Evolutionary conservation across 2,329 filamentous ascomycete genomes (phyloP).

Genomic region (Pestalotiopsis sp.): DNA sequence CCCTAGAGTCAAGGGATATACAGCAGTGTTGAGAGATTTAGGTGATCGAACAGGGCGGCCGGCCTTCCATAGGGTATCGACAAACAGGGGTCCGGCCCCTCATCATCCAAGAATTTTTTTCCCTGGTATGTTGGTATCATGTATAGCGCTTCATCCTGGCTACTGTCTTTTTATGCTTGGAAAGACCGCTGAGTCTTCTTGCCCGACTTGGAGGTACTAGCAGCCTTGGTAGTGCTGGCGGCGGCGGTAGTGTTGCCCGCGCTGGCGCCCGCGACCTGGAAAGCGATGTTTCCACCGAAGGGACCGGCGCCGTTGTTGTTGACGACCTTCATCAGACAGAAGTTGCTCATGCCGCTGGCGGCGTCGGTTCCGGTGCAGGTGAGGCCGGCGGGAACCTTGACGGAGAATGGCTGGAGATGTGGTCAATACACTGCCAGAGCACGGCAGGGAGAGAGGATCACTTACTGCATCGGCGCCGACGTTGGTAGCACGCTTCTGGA

Average conservation of each 20-base stretch:
- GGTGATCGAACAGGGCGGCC: no score
- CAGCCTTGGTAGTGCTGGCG: neutral
- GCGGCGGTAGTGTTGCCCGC: neutral
- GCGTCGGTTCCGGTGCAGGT: conserved; percentile 20
- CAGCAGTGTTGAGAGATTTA: no score
- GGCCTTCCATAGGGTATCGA: neutral
- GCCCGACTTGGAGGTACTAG: conserved; percentile 1
- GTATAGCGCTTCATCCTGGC: neutral
- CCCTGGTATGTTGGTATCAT: neutral
- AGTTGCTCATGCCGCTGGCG: conserved; percentile 13
- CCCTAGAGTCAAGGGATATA: no score
- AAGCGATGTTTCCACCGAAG: conserved; percentile 22
- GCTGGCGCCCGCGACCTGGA: conserved; percentile 20
- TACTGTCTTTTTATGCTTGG: neutral
- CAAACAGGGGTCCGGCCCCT: neutral
- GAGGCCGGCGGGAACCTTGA: conserved; percentile 20
- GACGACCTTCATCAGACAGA: conserved; percentile 24
- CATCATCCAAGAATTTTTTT: neutral
- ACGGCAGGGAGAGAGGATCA: neutral
- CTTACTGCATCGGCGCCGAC: conserved; percentile 19
- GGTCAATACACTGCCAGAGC: neutral
- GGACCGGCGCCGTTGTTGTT: conserved; percentile 21
- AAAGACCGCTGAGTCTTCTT: conserved; percentile 7
- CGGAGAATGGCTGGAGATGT: conserved; percentile 13
- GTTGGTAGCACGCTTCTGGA: conserved; percentile 19